A percentile compares a stretch with the other conserved stretches of the same genome.
These are phyloP conservation scores for Acanthochlamys bracteata DNA, from an alignment of 106 monocot species.

Conservation along the genomic window DNA sequence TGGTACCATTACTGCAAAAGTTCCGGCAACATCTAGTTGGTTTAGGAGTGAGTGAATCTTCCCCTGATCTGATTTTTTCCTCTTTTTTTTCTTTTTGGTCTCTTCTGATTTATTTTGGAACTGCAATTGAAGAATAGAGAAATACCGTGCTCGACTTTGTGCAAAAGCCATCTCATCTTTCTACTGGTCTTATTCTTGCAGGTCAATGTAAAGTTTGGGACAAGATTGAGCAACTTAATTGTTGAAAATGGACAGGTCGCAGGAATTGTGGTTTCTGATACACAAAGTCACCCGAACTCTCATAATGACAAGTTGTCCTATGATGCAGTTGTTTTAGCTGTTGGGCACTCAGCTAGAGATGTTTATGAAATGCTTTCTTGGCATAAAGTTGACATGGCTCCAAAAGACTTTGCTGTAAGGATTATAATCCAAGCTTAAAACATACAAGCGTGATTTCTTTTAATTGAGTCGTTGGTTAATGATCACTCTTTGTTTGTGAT, in stretches of 20 bases:
- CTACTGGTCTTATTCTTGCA: slow-evolving; percentile 21
- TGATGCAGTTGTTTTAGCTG: slow-evolving; percentile 92
- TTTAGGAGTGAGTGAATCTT: slow-evolving; percentile 65
- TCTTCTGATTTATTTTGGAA: no score
- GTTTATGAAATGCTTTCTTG: slow-evolving; percentile 75
- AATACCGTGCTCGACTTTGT: no score
- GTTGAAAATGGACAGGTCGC: slow-evolving; percentile 54
- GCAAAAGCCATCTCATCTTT: not conserved
- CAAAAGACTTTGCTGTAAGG: slow-evolving; percentile 94
- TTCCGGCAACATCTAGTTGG: slow-evolving; percentile 66
- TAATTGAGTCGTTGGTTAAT: no score
- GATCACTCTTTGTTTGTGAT: no score
- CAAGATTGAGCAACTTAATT: slow-evolving; percentile 79
- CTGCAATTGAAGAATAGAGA: no score
- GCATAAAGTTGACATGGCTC: slow-evolving; percentile 61
- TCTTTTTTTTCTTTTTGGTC: no score
- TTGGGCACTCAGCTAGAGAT: slow-evolving; percentile 96
- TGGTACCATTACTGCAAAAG: slow-evolving; percentile 71
- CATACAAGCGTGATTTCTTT: no score
- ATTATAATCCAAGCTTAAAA: no score
- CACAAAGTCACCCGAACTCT: slow-evolving; percentile 26
- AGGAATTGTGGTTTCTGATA: slow-evolving; percentile 63
- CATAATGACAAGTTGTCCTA: slow-evolving; percentile 30
- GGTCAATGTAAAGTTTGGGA: slow-evolving; percentile 80
- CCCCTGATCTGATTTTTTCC: not conserved